Evolutionary conservation across 1,139 yeast genomes (phyloP).

Genomic region (Kodamaea arcana): DNA sequence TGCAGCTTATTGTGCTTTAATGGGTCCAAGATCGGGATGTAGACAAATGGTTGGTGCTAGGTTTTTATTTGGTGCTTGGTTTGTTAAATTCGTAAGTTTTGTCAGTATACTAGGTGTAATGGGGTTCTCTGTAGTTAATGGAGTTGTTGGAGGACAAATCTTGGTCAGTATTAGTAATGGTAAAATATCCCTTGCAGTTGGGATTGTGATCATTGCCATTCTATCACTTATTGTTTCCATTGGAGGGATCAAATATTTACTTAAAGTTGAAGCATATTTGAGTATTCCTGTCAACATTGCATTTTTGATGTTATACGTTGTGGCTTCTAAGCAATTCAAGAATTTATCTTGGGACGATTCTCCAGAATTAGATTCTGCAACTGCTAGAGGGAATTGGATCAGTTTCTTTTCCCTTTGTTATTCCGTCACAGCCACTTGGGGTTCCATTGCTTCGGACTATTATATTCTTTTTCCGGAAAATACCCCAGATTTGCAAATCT

Average conservation of each 20-base stretch:
- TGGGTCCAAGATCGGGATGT: slow-evolving; percentile 88
- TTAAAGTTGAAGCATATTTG: slow-evolving; percentile 63
- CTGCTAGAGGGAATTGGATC: slow-evolving; percentile 60
- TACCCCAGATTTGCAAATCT: slow-evolving; percentile 55
- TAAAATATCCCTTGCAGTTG: slow-evolving; percentile 64
- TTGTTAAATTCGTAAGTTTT: slow-evolving; percentile 67
- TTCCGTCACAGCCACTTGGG: slow-evolving; percentile 88
- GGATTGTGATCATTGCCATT: slow-evolving; percentile 65
- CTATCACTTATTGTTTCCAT: slow-evolving; percentile 64
- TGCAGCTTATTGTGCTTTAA: slow-evolving; percentile 75
- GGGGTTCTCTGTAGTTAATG: slow-evolving; percentile 84
- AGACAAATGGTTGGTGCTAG: slow-evolving; percentile 84
- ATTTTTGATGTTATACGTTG: slow-evolving; percentile 65
- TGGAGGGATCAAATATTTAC: slow-evolving; percentile 69
- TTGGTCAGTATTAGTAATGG: slow-evolving; percentile 60
- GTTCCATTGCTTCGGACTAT: slow-evolving; percentile 82
- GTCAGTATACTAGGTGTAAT: slow-evolving; percentile 70
- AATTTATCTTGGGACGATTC: slow-evolving; percentile 38
- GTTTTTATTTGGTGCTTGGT: slow-evolving; percentile 79
- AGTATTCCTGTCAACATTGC: slow-evolving; percentile 69
- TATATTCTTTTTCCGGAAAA: slow-evolving; percentile 78
- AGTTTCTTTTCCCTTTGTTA: slow-evolving; percentile 72
- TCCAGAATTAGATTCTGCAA: slow-evolving; percentile 31
- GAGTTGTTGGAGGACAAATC: slow-evolving; percentile 84
- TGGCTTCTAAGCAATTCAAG: slow-evolving; percentile 52